Evolutionary conservation across 2,329 filamentous ascomycete species (phyloP).

Genomic region (Ceratocystiopsis brevicomis): DNA sequence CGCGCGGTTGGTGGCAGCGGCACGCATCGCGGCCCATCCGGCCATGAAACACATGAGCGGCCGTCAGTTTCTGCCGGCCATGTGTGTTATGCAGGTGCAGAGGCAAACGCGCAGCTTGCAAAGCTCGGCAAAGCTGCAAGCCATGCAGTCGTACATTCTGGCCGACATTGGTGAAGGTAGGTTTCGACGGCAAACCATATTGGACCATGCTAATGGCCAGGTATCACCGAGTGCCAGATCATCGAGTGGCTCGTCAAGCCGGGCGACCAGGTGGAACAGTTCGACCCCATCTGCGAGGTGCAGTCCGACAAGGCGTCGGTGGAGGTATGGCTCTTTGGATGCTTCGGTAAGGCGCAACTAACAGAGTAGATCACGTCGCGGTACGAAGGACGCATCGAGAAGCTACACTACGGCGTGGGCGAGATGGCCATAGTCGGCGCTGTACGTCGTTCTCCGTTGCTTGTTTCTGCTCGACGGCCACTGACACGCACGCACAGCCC

Average conservation of each 20-base stretch:
- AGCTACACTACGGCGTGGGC: background rate
- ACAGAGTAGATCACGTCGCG: background rate
- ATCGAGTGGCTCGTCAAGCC: background rate
- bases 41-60: background rate
- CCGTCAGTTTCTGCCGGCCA: background rate
- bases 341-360: too few relatives aligned
- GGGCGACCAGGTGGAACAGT: background rate
- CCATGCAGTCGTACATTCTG: background rate
- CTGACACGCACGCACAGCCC: background rate
- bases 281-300: background rate
- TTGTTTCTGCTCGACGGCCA: background rate
- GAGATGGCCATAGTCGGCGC: background rate
- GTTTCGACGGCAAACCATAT: background rate
- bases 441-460: background rate
- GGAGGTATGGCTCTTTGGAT: background rate
- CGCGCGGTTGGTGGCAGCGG: background rate
- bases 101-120: background rate
- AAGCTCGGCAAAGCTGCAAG: background rate
- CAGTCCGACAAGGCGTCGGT: background rate
- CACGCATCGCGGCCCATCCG: background rate
- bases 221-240: background rate
- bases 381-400: background rate
- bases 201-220: background rate
- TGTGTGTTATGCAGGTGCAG: background rate
- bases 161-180: background rate